Evolutionary conservation across 805 yeast genomes (phyloP).

Genomic region (Ogataea wickerhamii): DNA sequence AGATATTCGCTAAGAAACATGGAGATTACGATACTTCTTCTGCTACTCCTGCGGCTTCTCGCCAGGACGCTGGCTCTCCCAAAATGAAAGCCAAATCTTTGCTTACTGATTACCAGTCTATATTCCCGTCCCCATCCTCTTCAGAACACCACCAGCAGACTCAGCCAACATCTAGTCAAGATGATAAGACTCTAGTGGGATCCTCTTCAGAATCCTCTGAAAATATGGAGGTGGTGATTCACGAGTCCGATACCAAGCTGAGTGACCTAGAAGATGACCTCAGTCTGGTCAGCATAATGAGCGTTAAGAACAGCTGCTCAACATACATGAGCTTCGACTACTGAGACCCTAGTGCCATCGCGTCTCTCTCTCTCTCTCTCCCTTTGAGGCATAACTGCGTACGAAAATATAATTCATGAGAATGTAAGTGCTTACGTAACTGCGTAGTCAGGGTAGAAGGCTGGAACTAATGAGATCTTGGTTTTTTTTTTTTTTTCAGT

Average conservation of each 20-base stretch:
- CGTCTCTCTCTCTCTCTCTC: not conserved
- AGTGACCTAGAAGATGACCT: constrained; percentile 18
- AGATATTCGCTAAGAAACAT: constrained; percentile 15
- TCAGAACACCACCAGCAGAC: not conserved
- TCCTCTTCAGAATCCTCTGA: constrained; percentile 13
- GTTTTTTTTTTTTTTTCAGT: too few species aligned
- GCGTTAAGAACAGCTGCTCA: constrained; percentile 20
- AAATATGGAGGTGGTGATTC: constrained; percentile 19
- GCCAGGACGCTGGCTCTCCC: constrained; percentile 4
- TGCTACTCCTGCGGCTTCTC: not conserved
- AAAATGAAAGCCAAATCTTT: constrained; percentile 16
- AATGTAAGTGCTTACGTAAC: too few species aligned
- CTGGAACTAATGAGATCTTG: not conserved
- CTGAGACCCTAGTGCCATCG: constrained; percentile 3
- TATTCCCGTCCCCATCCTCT: constrained; percentile 26
- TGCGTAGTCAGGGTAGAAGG: not conserved
- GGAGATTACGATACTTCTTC: constrained; percentile 2
- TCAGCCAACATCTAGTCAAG: not conserved
- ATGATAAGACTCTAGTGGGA: constrained; percentile 1
- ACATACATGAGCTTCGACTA: constrained; percentile 22
- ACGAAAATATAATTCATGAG: too few species aligned
- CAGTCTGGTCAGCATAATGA: constrained; percentile 27
- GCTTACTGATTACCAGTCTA: constrained; percentile 22
- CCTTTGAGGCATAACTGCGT: too few species aligned
- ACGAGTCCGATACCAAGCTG: constrained; percentile 11